Percentiles rank a stretch among this genome's conserved stretches.
Conservation (phyloP, 345 rosid genomes). For the Populus pruinosa region DNA sequence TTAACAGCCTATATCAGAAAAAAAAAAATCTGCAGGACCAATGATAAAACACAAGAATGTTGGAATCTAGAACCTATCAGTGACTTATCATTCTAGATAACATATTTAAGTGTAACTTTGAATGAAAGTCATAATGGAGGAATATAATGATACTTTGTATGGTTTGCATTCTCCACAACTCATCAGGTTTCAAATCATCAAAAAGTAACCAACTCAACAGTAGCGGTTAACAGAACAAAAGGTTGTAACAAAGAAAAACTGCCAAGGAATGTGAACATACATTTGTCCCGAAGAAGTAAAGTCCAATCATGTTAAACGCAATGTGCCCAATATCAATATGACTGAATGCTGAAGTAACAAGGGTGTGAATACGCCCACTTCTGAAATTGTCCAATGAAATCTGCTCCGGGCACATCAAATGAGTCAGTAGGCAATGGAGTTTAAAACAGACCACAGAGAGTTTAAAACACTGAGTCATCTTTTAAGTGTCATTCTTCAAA, state of each 20-base stretch:
- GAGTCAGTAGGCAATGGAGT: conserved; percentile 5
- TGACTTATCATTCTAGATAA: background rate
- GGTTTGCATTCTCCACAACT: no score
- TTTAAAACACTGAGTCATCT: background rate
- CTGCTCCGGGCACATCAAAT: conserved; percentile 45
- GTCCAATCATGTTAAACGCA: conserved; percentile 83
- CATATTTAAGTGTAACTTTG: background rate
- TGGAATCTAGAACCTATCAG: background rate
- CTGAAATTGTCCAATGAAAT: conserved; percentile 70
- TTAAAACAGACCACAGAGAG: background rate
- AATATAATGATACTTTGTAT: no score
- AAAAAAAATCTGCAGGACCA: background rate
- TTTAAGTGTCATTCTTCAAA: background rate
- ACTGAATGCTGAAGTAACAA: conserved; percentile 87
- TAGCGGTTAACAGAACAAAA: conserved; percentile 6
- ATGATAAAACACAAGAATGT: background rate
- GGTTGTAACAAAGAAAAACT: conserved; percentile 6
- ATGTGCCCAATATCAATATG: conserved; percentile 63
- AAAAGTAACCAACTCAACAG: conserved; percentile 8
- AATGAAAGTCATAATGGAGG: background rate
- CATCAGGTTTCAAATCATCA: no score
- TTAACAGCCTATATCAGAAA: background rate
- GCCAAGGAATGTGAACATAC: conserved; percentile 39
- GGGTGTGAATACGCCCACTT: conserved; percentile 60
- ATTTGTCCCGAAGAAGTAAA: conserved; percentile 77